Percentiles rank a stretch among this genome's conserved stretches.
Conservation (phyloP, 441 rosid species). For the Biscutella laevigata region DNA sequence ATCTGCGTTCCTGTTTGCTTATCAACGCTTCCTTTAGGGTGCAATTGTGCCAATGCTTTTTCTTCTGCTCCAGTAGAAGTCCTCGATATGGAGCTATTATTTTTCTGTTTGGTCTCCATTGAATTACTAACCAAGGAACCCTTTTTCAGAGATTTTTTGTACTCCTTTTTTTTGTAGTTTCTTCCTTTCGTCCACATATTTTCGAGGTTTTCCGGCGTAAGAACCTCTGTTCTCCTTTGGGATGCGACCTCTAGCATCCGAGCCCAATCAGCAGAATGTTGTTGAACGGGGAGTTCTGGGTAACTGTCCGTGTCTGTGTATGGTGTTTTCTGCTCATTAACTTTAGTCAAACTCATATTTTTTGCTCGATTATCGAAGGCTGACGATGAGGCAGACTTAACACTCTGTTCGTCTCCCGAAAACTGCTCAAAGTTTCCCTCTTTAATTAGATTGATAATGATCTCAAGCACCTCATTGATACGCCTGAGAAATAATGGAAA, state of each 20-base stretch:
- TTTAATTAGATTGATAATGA: conserved; percentile 48
- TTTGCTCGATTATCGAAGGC: conserved; percentile 36
- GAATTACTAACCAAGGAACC: conserved; percentile 21
- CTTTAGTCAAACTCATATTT: conserved; percentile 29
- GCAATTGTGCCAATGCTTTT: conserved; percentile 24
- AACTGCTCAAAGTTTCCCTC: conserved; percentile 39
- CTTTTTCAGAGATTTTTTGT: conserved; percentile 36
- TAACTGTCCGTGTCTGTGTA: conserved; percentile 22
- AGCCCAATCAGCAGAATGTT: conserved; percentile 71
- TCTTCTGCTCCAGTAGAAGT: conserved; percentile 34
- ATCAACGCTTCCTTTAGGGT: conserved; percentile 33
- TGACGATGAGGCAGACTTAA: conserved; percentile 26
- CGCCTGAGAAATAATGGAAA: conserved; percentile 39
- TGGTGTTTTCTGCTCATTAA: conserved; percentile 26
- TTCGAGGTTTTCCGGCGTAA: conserved; percentile 93
- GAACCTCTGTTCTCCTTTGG: conserved; percentile 90
- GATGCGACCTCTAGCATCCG: conserved; percentile 70
- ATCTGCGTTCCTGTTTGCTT: conserved; percentile 28
- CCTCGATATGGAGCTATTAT: conserved; percentile 18
- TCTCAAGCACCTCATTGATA: conserved; percentile 80
- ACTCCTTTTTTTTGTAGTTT: conserved; percentile 75
- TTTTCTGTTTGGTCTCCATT: conserved; percentile 19
- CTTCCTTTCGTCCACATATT: conserved; percentile 98
- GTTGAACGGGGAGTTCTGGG: conserved; percentile 36
- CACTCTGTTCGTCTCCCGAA: conserved; percentile 28